Percentiles rank a stretch among this genome's conserved stretches.
phyloP scores from a whole-genome alignment of 73 alveolate species.

The Paramecium sonneborni region DNA sequence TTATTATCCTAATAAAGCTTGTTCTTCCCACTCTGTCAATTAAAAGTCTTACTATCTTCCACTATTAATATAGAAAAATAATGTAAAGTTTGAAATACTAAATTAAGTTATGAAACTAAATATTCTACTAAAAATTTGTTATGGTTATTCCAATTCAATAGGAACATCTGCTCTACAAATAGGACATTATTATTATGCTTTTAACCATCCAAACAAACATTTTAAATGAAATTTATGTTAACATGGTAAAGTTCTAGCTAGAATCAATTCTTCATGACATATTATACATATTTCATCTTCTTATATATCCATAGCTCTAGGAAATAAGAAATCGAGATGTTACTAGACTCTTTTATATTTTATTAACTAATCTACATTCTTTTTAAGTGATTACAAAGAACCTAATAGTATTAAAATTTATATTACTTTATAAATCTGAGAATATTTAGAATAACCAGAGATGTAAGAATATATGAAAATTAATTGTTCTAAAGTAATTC shows the following conservation, averaged over 20 bases:
- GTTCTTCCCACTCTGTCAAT: constrained; percentile 15
- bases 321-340: constrained; percentile 12
- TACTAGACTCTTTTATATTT: not conserved
- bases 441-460: constrained; percentile 48
- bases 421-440: constrained; percentile 14
- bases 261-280: constrained; percentile 35
- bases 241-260: constrained; percentile 37
- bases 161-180: constrained; percentile 56
- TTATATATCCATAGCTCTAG: not conserved
- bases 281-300: constrained; percentile 41
- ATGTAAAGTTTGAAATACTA: constrained; percentile 7
- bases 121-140: not conserved
- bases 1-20: not conserved
- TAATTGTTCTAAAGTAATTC: not conserved
- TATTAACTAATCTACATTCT: not conserved
- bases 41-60: not conserved
- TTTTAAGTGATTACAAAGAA: not conserved
- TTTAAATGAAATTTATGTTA: constrained; percentile 36
- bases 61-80: not conserved
- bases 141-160: constrained; percentile 23
- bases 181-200: constrained; percentile 38
- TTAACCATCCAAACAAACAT: constrained; percentile 39
- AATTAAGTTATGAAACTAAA: not conserved
- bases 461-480: constrained; percentile 18
- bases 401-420: not conserved